phyloP scores from a whole-genome alignment of 2,329 filamentous ascomycete genomes.

The Colletotrichum sp. region DNA sequence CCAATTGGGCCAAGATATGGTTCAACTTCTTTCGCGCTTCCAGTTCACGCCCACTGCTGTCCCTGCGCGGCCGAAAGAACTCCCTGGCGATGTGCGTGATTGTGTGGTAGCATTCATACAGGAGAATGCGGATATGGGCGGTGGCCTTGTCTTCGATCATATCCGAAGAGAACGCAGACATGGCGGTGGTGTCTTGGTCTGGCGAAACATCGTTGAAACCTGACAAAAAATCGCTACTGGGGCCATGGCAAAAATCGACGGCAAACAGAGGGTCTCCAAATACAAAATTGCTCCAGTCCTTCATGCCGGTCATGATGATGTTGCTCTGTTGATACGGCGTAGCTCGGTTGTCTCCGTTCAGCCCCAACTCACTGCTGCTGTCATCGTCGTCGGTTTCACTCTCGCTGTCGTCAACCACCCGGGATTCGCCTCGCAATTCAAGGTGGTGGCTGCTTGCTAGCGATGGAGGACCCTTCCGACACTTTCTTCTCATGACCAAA shows the following conservation, averaged over 20 bases:
- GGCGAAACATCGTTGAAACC: conserved; percentile 44
- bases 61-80: conserved; percentile 56
- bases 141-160: conserved; percentile 49
- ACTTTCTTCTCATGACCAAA: conserved; percentile 38
- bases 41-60: conserved; percentile 56
- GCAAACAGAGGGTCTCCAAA: conserved; percentile 66
- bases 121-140: conserved; percentile 50
- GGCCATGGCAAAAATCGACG: conserved; percentile 49
- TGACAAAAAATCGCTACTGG: conserved; percentile 48
- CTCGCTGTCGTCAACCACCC: neutral
- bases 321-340: neutral
- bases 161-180: conserved; percentile 8
- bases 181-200: conserved; percentile 10
- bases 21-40: conserved; percentile 57
- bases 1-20: conserved; percentile 49
- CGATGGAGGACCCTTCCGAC: neutral
- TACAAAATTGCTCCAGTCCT: conserved; percentile 62
- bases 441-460: neutral
- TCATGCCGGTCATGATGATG: conserved; percentile 32
- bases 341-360: neutral
- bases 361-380: conserved; percentile 2
- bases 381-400: neutral
- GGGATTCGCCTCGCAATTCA: neutral
- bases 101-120: conserved; percentile 65
- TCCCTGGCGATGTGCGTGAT: conserved; percentile 56